These are phyloP conservation scores for Puccinia sorghi DNA, from an alignment of 1,284 basidiomycete genomes.

Conservation along the genomic window DNA sequence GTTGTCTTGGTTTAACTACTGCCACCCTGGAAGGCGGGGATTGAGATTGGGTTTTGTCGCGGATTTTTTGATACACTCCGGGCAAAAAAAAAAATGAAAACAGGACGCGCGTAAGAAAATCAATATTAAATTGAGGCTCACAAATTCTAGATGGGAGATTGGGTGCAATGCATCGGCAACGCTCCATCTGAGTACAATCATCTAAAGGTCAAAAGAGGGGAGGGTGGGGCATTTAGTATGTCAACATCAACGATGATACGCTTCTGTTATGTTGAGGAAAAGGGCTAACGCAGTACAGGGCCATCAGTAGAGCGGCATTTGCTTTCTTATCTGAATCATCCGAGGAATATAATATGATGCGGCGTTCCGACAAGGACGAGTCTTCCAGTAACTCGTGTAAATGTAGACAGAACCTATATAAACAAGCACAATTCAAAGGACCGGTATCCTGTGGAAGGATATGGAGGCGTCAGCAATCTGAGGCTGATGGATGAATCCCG, in stretches of 20 bases:
- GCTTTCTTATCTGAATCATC: conserved; percentile 82
- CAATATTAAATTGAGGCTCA: conserved; percentile 34
- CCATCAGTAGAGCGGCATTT: conserved; percentile 87
- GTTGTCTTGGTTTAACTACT: conserved; percentile 60
- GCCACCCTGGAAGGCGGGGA: neutral
- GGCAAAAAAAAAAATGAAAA: neutral
- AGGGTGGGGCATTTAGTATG: too few relatives aligned
- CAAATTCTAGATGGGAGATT: conserved; percentile 67
- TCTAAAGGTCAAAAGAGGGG: conserved; percentile 62
- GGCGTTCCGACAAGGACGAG: conserved; percentile 60
- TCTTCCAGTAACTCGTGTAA: conserved; percentile 83
- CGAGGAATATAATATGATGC: conserved; percentile 85
- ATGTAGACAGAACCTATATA: conserved; percentile 74
- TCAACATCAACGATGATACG: neutral
- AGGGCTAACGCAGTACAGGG: conserved; percentile 76
- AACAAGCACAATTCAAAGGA: conserved; percentile 62
- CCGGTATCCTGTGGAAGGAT: conserved; percentile 67
- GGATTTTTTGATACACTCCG: conserved; percentile 58
- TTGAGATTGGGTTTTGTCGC: neutral
- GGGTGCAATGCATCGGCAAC: conserved; percentile 95
- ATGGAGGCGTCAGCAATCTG: conserved; percentile 10
- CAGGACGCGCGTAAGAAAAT: neutral
- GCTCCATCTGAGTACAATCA: conserved; percentile 87
- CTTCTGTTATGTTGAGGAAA: conserved; percentile 50
- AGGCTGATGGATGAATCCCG: neutral